These are phyloP conservation scores for Thielaviopsis euricoi DNA, from an alignment of 2,329 filamentous ascomycete species.

Conservation along the genomic window DNA sequence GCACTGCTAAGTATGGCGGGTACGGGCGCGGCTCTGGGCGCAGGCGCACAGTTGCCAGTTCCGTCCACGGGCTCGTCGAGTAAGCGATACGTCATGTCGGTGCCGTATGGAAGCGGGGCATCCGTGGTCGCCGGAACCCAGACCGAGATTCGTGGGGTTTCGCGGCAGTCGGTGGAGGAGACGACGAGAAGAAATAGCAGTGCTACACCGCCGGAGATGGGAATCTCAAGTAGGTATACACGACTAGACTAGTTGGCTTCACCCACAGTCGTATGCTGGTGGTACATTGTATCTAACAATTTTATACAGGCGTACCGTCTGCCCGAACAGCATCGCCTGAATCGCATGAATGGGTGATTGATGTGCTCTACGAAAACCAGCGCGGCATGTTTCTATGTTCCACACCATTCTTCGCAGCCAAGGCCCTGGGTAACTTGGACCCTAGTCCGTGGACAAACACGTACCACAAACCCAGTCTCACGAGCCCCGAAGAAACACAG, in stretches of 20 bases:
- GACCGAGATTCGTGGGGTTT: conserved; percentile 9
- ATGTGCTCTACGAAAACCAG: conserved; percentile 92
- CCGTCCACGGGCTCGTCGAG: conserved; percentile 5
- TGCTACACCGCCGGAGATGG: not conserved
- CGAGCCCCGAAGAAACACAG: conserved; percentile 67
- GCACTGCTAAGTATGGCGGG: conserved; percentile 12
- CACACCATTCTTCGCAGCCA: conserved; percentile 72
- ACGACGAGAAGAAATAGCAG: not conserved
- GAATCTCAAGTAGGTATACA: not conserved
- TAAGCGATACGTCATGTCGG: conserved; percentile 6
- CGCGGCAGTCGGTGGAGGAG: conserved; percentile 3
- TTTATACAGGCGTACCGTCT: not conserved
- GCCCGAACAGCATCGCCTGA: conserved; percentile 7
- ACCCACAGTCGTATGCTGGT: too few species aligned
- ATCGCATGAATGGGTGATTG: conserved; percentile 44
- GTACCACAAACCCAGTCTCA: conserved; percentile 42
- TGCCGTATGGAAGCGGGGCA: conserved; percentile 3
- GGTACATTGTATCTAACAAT: too few species aligned
- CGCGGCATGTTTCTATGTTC: conserved; percentile 81
- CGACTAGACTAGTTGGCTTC: too few species aligned
- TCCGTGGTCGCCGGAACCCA: conserved; percentile 3
- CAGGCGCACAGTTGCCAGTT: conserved; percentile 7
- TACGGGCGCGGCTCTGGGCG: conserved; percentile 5
- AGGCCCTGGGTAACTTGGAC: conserved; percentile 72
- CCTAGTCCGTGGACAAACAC: conserved; percentile 73